phyloP scores from a whole-genome alignment of 2,329 filamentous ascomycete genomes.

The Fusarium floridanum region DNA sequence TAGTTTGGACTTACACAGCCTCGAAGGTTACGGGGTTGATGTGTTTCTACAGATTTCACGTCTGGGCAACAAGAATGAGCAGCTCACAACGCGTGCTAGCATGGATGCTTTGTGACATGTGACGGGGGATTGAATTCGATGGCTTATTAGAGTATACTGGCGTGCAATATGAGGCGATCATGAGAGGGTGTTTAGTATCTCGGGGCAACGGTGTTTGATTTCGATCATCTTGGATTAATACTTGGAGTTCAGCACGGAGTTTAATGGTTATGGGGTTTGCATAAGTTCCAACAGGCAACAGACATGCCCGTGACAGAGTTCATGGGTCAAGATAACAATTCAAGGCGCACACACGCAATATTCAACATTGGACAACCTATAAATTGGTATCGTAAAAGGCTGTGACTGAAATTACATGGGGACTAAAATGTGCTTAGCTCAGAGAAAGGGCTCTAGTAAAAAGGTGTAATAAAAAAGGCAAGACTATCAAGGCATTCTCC shows the following conservation, averaged over 20 bases:
- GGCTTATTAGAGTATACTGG: slow-evolving; percentile 12
- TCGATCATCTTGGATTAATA: slow-evolving; percentile 11
- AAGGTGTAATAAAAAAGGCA: slow-evolving; percentile 52
- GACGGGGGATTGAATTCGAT: slow-evolving; percentile 1
- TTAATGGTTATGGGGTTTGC: slow-evolving; percentile 22
- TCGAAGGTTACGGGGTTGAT: slow-evolving; percentile 96
- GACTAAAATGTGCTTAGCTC: slow-evolving; percentile 57
- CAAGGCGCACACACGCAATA: slow-evolving; percentile 13
- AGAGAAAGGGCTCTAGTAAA: slow-evolving; percentile 51
- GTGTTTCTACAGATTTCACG: slow-evolving; percentile 97
- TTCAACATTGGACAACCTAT: slow-evolving; percentile 30
- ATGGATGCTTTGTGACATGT: slow-evolving; percentile 77
- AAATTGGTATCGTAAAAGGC: slow-evolving; percentile 61
- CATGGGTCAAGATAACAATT: not conserved
- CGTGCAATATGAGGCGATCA: not conserved
- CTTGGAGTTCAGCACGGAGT: slow-evolving; percentile 44
- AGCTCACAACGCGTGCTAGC: slow-evolving; percentile 81
- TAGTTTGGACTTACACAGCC: slow-evolving; percentile 87
- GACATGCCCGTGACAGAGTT: slow-evolving; percentile 5
- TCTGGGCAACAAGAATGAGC: slow-evolving; percentile 97
- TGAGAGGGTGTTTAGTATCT: not conserved
- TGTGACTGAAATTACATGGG: slow-evolving; percentile 62
- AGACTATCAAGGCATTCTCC: slow-evolving; percentile 53
- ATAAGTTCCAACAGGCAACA: slow-evolving; percentile 8
- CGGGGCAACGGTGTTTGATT: slow-evolving; percentile 1